These are phyloP conservation scores for Pseudozyma hubeiensis DNA, from an alignment of 1,284 basidiomycete species.

Conservation along the genomic window DNA sequence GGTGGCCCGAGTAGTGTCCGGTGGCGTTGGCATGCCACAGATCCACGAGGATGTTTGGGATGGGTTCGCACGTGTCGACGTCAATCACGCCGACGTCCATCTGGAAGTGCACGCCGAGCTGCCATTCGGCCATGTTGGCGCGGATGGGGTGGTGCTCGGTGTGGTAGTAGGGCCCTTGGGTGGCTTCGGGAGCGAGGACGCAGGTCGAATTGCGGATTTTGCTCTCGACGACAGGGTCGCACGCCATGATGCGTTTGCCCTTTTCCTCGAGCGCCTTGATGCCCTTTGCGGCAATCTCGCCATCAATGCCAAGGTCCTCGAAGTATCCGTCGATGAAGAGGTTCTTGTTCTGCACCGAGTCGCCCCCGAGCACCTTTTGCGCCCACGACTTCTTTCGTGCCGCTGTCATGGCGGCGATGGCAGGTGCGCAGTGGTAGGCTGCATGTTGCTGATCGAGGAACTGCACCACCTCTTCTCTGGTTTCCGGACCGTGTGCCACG, in stretches of 20 bases:
- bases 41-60: conserved; percentile 78
- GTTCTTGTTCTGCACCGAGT: conserved; percentile 64
- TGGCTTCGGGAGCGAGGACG: conserved; percentile 70
- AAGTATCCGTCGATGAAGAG: conserved; percentile 68
- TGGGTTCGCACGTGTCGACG: conserved; percentile 78
- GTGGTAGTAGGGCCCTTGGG: conserved; percentile 72
- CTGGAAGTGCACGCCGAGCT: conserved; percentile 72
- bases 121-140: conserved; percentile 73
- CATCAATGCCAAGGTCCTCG: conserved; percentile 55
- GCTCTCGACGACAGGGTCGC: conserved; percentile 59
- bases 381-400: conserved; percentile 65
- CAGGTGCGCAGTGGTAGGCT: conserved; percentile 69
- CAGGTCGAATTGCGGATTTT: conserved; percentile 69
- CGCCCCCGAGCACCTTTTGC: conserved; percentile 59
- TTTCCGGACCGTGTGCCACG: conserved; percentile 64
- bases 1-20: conserved; percentile 71
- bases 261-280: conserved; percentile 56
- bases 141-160: conserved; percentile 71
- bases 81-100: conserved; percentile 81
- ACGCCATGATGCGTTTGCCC: conserved; percentile 63
- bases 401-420: conserved; percentile 67
- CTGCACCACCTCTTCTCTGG: conserved; percentile 62
- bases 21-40: conserved; percentile 73
- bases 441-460: conserved; percentile 65
- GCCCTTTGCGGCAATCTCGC: conserved; percentile 33